Conservation (phyloP, 2,329 filamentous ascomycete genomes). For the Biscogniauxia mediterranea region DNA sequence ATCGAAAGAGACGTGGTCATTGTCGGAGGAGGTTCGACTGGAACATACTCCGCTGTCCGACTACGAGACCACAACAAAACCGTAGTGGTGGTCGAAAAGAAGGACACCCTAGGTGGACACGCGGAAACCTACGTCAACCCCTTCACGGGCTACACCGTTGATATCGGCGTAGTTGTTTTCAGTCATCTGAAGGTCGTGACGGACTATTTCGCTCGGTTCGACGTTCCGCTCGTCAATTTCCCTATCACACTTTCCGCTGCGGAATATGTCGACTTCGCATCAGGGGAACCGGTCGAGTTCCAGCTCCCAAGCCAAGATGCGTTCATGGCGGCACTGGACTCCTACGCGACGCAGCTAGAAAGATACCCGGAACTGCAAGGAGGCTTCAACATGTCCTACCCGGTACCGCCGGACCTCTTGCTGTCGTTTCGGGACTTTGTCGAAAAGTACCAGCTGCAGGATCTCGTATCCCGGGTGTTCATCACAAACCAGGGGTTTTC, state of each 20-base stretch:
- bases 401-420: conserved; percentile 14
- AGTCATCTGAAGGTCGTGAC: conserved; percentile 2
- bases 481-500: conserved; percentile 5
- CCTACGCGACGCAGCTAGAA: conserved; percentile 3
- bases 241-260: neutral
- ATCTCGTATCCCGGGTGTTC: conserved; percentile 2
- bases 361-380: conserved; percentile 11
- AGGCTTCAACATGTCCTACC: conserved; percentile 15
- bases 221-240: conserved; percentile 1
- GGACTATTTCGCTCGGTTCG: conserved; percentile 9
- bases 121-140: conserved; percentile 14
- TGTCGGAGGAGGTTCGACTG: conserved; percentile 35
- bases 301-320: neutral
- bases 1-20: conserved; percentile 31
- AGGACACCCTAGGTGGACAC: conserved; percentile 29
- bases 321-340: neutral
- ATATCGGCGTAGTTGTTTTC: conserved; percentile 8
- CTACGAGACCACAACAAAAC: conserved; percentile 32
- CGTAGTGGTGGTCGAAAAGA: conserved; percentile 36
- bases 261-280: conserved; percentile 9
- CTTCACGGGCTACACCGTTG: conserved; percentile 2
- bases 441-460: conserved; percentile 13
- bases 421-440: conserved; percentile 17
- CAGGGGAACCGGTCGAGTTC: conserved; percentile 2
- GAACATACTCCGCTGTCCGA: conserved; percentile 34